A percentile compares a stretch with the other conserved stretches of the same genome.
phyloP scores from a whole-genome alignment of 768 basidiomycete species.

The Chalciporus chontae region DNA sequence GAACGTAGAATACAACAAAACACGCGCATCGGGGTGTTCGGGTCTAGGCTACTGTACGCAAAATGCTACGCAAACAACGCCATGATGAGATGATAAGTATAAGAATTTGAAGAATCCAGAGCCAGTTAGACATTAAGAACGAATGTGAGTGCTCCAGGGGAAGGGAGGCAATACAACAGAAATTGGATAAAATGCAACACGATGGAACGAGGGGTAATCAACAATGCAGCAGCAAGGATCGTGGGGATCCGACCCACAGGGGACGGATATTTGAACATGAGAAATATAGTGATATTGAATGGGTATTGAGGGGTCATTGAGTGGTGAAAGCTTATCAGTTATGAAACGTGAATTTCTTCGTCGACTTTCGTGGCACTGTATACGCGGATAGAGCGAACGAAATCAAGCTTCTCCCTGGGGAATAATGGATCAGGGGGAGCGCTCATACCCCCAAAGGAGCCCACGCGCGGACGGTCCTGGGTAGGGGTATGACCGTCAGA shows the following conservation, averaged over 20 bases:
- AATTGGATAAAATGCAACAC: constrained; percentile 6
- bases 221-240: constrained; percentile 12
- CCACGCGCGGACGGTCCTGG: constrained; percentile 7
- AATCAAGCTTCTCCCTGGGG: constrained; percentile 39
- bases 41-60: background rate
- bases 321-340: constrained; percentile 3
- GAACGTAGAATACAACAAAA: constrained; percentile 16
- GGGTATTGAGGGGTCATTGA: background rate
- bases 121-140: background rate
- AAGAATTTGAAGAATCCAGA: background rate
- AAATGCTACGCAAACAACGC: background rate
- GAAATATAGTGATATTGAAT: background rate
- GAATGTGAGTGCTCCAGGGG: constrained; percentile 3
- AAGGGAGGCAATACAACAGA: constrained; percentile 12
- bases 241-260: constrained; percentile 13
- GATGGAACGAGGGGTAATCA: constrained; percentile 1
- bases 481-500: constrained; percentile 7
- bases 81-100: background rate
- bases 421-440: constrained; percentile 23
- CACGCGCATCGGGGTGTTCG: background rate
- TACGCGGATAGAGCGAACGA: constrained; percentile 51
- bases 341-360: constrained; percentile 24
- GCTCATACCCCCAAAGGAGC: constrained; percentile 12
- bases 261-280: constrained; percentile 6
- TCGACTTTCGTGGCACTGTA: constrained; percentile 47